These are phyloP conservation scores for Pachyrhizus erosus DNA, from an alignment of 306 rosid genomes.

Conservation along the genomic window DNA sequence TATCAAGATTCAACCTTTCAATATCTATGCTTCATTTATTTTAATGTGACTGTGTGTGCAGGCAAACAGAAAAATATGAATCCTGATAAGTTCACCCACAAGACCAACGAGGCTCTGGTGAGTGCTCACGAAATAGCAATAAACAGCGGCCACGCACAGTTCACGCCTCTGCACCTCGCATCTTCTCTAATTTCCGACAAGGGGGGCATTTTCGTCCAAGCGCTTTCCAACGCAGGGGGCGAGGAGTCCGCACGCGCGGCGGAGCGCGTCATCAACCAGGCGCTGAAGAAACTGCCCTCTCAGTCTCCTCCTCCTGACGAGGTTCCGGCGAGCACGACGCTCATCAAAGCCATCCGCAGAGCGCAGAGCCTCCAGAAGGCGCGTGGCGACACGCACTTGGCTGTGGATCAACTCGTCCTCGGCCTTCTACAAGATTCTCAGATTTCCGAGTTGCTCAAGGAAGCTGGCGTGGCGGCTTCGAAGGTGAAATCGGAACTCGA, in stretches of 20 bases:
- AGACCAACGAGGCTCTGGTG: not conserved
- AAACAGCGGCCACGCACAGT: not conserved
- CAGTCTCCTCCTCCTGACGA: not conserved
- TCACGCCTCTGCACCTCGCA: not conserved
- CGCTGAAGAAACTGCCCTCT: not conserved
- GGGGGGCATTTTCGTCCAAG: not conserved
- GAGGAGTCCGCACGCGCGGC: not conserved
- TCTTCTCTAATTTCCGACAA: not conserved
- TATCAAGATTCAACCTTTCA: too few relatives aligned
- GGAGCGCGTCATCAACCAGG: not conserved
- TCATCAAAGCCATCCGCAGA: not conserved
- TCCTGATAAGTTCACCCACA: not conserved
- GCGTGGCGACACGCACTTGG: not conserved
- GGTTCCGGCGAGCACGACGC: not conserved
- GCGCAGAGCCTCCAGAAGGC: not conserved
- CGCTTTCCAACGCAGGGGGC: not conserved
- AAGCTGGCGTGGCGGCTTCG: not conserved
- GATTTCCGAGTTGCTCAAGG: not conserved
- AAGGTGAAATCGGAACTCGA: not conserved
- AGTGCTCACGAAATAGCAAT: not conserved
- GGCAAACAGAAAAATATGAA: not conserved
- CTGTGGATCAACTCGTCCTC: not conserved
- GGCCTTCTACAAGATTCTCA: not conserved
- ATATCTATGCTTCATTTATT: too few relatives aligned
- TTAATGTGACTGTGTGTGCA: too few relatives aligned